Evolutionary conservation across 1,139 yeast species (phyloP), one percentile per base, ranked within the genome.

Genomic region (Cylindricascospora bacillispora): DNA sequence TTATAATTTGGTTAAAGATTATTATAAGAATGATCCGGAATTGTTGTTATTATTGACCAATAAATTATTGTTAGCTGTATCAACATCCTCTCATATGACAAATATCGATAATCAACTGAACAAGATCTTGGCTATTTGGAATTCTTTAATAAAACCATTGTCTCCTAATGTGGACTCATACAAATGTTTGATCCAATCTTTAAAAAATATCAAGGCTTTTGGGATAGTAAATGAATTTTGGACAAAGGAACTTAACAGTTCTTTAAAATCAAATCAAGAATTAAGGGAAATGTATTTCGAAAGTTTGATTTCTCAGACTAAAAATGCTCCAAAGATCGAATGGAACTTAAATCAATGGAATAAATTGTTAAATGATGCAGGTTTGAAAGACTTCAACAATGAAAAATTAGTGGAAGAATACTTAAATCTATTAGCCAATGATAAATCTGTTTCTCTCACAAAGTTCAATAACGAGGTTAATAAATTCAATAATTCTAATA

Each of bases 61-160:
- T 16, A 15, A 21, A 15, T 7, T 51, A 15, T 29, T 51, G 6
- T 23, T 39, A 3, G 44, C 43, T 5, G 53, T 51, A 4, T 42
- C 51, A 5, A 34, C 31, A 22, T 26, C 44, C 27, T 36, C 37
- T 15, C 26, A 40, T 13, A 28, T 29, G 15, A 22, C 38, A 4
- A 34, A 38, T 11, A 24, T 26, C 15, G 31, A 35, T 19, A 42
- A 36, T 7, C 9, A 7, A 27, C 23, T 41, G 21, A 34, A 39
- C 21, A 43, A 52, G 34, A 39, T 49, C 24, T 39, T 47, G 31
- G 55, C 55, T 5, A 39, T 50, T 23, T 51, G 56, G 56, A 50
- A 51, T 30, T 37, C 48, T 22, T 33, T 41, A n/a, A 39, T 49
- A 13, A 43, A 42, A 25, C 34, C 42, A 12, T 19, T 30, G 3